Evolutionary conservation across 2,329 filamentous ascomycete species (phyloP).

Genomic region (Basipetospora chlamydospora): DNA sequence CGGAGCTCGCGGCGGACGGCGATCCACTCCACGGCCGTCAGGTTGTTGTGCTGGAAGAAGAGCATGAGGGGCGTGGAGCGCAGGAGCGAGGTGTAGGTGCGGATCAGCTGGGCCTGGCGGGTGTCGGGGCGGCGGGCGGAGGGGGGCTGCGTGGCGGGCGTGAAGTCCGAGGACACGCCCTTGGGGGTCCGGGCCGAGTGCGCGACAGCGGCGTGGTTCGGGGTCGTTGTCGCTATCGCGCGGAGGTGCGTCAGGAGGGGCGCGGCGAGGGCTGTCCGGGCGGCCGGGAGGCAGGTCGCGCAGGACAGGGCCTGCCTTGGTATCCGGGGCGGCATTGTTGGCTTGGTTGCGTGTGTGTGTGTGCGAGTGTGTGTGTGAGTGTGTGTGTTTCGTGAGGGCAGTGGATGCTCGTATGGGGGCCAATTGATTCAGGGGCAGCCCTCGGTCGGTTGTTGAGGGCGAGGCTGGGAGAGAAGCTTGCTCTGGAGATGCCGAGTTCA

Average conservation of each 20-base stretch:
- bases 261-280: slow-evolving; percentile 2
- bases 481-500: too few species aligned
- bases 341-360: not conserved
- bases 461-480: too few species aligned
- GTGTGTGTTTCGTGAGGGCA: too few species aligned
- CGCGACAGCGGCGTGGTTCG: slow-evolving; percentile 13
- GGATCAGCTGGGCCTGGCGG: slow-evolving; percentile 76
- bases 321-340: slow-evolving; percentile 3
- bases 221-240: slow-evolving; percentile 14
- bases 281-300: not conserved
- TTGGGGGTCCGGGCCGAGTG: slow-evolving; percentile 12
- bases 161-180: slow-evolving; percentile 28
- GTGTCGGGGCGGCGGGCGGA: slow-evolving; percentile 76
- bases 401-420: too few species aligned
- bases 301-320: not conserved
- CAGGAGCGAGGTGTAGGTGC: slow-evolving; percentile 77
- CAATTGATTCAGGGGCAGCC: too few species aligned
- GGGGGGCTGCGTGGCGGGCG: slow-evolving; percentile 64
- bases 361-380: too few species aligned
- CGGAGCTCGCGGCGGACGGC: slow-evolving; percentile 28
- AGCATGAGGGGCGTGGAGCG: slow-evolving; percentile 74
- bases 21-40: slow-evolving; percentile 50
- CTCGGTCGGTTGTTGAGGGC: too few species aligned
- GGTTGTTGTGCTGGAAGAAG: slow-evolving; percentile 61
- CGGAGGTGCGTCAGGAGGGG: too few species aligned